Conservation (phyloP, 2,329 filamentous ascomycete species). For the Trichoderma koningiopsis region DNA sequence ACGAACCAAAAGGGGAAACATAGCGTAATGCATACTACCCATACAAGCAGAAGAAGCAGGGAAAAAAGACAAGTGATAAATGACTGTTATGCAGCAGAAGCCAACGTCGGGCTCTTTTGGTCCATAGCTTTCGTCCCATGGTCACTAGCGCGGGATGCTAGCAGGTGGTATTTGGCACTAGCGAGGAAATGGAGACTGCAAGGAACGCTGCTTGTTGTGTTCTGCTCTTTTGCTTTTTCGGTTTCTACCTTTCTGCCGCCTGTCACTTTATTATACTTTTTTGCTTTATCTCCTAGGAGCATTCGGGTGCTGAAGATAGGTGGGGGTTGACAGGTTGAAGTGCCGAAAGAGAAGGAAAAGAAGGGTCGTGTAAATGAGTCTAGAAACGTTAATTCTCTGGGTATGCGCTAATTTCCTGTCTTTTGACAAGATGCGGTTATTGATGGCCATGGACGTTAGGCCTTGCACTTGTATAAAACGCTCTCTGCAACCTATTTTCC, state of each 20-base stretch:
- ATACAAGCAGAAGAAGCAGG: not conserved
- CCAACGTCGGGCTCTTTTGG: not conserved
- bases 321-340: not conserved
- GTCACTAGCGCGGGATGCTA: slow-evolving; percentile 7
- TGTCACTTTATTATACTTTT: not conserved
- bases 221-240: not conserved
- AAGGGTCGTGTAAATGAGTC: not conserved
- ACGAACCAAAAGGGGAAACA: not conserved
- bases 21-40: not conserved
- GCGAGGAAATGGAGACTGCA: not conserved
- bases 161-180: not conserved
- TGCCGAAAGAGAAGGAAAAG: not conserved
- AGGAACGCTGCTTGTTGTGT: not conserved
- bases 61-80: not conserved
- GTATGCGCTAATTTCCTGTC: not conserved
- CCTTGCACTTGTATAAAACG: not conserved
- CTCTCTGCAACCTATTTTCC: not conserved
- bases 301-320: not conserved
- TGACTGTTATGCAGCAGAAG: not conserved
- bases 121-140: not conserved
- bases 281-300: not conserved
- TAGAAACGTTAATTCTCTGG: not conserved
- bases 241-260: not conserved
- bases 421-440: slow-evolving; percentile 5
- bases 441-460: not conserved